Evolutionary conservation across 306 rosid species (phyloP), one percentile per base, ranked within the genome.

Genomic region (Trifolium fragiferum): DNA sequence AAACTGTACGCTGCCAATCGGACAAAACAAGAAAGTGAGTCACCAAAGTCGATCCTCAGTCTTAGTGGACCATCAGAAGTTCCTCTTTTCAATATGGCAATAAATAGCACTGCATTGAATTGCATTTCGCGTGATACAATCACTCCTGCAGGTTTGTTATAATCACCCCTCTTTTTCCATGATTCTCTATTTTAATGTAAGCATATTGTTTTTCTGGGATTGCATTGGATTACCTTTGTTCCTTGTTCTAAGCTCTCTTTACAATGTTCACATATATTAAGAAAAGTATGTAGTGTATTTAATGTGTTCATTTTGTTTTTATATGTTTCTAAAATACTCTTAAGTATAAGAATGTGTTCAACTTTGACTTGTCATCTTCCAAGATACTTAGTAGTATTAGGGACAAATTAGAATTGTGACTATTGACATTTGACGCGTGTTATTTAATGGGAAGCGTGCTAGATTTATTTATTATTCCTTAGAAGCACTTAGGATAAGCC

Each of bases 101-200:
- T 57, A 49, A 77, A 83, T 25, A 80, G 80, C 74, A 37, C 79
- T 64, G 43, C 35, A 12, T 57, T 66, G 54, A 67, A 77, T 54
- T 43, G 47, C 80, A 61, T 50, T 50, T 74, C 82, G 18, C 53
- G 3, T 66, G 85, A 63, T 47, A 32, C 55, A n/a, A 7, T 49
- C 55, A 49, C 78, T 30, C 59, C 55, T 79, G 76, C 88, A 87
- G 95, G 96, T 90, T 60, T 68, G 84, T 78, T 68, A 19, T 21
- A 46, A 80, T 55, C 35, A 55, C 61, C 53, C 27, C 2, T 49
- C 25, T 43, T 46, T 58, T 76, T 67, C 67, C 37, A 15, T 72
- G 25, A 66, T 47, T 70, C 25, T 18, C 18, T 44, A 20, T 57
- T 53, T 8, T 19, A 30, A 54, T 76, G 23, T 15, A 77, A 37